Base-by-base conservation (phyloP, 371 early-diverging fungal genomes). In the Lichtheimia corymbifera region DNA sequence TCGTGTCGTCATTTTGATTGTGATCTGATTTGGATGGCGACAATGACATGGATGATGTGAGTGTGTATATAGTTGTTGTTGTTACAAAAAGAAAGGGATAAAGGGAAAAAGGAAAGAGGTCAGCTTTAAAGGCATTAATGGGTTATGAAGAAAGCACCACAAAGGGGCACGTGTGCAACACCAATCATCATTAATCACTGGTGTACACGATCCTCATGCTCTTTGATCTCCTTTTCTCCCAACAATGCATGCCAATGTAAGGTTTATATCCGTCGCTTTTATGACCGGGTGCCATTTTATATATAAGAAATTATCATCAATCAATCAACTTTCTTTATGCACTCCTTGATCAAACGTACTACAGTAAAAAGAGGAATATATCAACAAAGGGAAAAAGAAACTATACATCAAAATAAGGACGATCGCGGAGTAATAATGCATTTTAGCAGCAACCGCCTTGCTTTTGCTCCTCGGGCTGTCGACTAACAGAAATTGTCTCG, bases 371-470 rank as follows among this genome's bases (percentile, higher is more conserved):
- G 35, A 35, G 2, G 35, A 35, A 35, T 35, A 35, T 35, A 35
- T 35, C 35, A 35, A 35, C 35, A 35, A 35, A 35, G 9, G 35
- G 9, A 35, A 35, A 9, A 35, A 35, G 35, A 35, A 35, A 35
- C 35, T 35, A 35, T 35, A 35, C 35, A 35, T 35, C 35, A 11
- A 35, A 35, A 9, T 9, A 35, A 35, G 2, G 35, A 35, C 6
- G 35, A 35, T 35, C 35, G 35, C 35, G 35, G 35, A 35, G 35
- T 35, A 35, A 35, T 35, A 35, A 35, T 35, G 35, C 35, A 35
- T 47, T 65, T 81, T 88, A 93, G 77, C 93, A 93, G 73, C 93
- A 93, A 61, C 85, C 87, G 61, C 86, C 85, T 44, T 83, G 79
- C 53, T 83, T 78, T 68, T 88, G 84, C 43, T 84, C 75, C 59